A percentile compares a stretch with the other conserved stretches of the same genome.
phyloP scores from a whole-genome alignment of 352 stramenopile species.

The Globisporangium cederbergense region DNA sequence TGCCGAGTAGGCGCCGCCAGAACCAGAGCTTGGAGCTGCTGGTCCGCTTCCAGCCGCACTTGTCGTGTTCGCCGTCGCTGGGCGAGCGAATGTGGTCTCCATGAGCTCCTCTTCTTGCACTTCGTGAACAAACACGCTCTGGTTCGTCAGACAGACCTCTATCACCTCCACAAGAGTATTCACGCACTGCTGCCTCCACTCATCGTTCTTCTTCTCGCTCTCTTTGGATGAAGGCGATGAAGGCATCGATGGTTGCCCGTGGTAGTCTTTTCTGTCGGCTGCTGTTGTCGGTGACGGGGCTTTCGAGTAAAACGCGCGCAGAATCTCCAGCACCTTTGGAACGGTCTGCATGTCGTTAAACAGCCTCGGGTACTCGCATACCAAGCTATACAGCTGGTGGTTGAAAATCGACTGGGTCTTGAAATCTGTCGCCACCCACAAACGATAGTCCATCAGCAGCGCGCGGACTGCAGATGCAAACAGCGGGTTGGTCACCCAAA shows the following conservation, averaged over 20 bases:
- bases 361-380: slow-evolving; percentile 57
- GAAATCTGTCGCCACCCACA: slow-evolving; percentile 58
- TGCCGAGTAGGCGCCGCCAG: slow-evolving; percentile 13
- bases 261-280: slow-evolving; percentile 2
- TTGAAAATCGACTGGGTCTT: slow-evolving; percentile 83
- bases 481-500: slow-evolving; percentile 73
- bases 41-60: slow-evolving; percentile 8
- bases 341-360: slow-evolving; percentile 68
- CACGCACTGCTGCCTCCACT: slow-evolving; percentile 78
- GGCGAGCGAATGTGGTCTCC: slow-evolving; percentile 61
- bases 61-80: slow-evolving; percentile 12
- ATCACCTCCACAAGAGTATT: slow-evolving; percentile 72
- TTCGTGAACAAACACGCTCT: slow-evolving; percentile 67
- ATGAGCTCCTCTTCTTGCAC: slow-evolving; percentile 65
- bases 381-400: slow-evolving; percentile 73
- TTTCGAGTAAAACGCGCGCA: slow-evolving; percentile 49
- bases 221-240: not conserved
- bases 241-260: not conserved
- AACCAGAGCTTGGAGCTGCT: slow-evolving; percentile 3
- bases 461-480: slow-evolving; percentile 66
- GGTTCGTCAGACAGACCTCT: slow-evolving; percentile 73
- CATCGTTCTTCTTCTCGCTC: slow-evolving; percentile 49
- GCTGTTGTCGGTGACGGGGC: not conserved
- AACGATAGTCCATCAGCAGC: slow-evolving; percentile 62
- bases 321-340: slow-evolving; percentile 58